Evolutionary conservation across 495 filamentous ascomycete species (phyloP).

Genomic region (Aspergillus mulundensis): DNA sequence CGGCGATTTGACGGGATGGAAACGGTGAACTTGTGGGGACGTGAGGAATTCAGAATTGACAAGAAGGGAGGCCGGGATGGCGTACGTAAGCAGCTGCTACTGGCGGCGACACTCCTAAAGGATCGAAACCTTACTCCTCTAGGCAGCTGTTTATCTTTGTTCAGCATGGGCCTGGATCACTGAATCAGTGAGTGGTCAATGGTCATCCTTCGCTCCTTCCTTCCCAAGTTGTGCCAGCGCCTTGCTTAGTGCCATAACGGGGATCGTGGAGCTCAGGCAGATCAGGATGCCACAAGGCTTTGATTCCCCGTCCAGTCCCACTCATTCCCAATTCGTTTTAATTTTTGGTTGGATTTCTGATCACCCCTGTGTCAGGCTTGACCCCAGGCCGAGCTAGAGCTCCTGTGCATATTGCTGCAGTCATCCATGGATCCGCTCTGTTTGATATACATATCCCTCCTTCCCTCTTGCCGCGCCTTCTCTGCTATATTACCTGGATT

Average conservation of each 20-base stretch:
- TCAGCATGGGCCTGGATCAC: neutral
- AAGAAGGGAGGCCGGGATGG: neutral
- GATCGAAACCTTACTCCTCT: neutral
- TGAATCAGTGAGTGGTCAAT: neutral
- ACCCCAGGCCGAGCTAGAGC: conserved; percentile 17
- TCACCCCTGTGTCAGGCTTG: conserved; percentile 25
- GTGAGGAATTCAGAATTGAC: neutral
- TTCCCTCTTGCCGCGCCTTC: neutral
- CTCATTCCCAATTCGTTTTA: neutral
- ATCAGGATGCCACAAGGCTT: conserved; percentile 29
- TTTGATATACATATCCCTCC: conserved; percentile 16
- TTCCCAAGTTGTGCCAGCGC: conserved; percentile 16
- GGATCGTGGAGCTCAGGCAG: conserved; percentile 40
- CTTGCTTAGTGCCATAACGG: conserved; percentile 17
- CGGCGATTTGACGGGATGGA: conserved; percentile 25
- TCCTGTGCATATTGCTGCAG: conserved; percentile 23
- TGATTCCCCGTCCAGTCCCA: neutral
- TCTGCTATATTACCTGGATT: neutral
- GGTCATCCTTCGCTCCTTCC: conserved; percentile 15
- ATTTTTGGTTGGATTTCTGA: conserved; percentile 8
- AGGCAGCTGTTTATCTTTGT: conserved; percentile 5
- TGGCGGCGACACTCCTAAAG: too few species aligned
- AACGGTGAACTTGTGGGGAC: conserved; percentile 33
- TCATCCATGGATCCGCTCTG: conserved; percentile 20
- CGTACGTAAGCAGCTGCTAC: conserved; percentile 16